These are phyloP conservation scores for Ceratocystis ficicola DNA, from an alignment of 2,329 filamentous ascomycete genomes.

Conservation along the genomic window DNA sequence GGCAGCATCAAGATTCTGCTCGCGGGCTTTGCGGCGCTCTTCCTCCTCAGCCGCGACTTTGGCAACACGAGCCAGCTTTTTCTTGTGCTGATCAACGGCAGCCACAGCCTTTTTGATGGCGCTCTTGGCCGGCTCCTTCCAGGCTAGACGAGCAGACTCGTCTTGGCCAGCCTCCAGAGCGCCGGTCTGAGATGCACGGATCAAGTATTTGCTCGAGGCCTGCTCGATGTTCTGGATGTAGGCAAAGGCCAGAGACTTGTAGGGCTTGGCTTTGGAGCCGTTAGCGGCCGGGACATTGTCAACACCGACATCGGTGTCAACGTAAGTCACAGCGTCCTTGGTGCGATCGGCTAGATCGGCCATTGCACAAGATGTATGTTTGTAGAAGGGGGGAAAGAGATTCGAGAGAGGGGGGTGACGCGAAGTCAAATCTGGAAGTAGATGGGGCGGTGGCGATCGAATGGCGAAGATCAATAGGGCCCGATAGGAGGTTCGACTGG, in stretches of 20 bases:
- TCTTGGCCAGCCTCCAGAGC: conserved; percentile 51
- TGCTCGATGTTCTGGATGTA: conserved; percentile 57
- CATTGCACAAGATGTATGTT: conserved; percentile 28
- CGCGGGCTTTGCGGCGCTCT: conserved; percentile 58
- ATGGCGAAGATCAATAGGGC: too few species aligned
- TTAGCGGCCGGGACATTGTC: conserved; percentile 51
- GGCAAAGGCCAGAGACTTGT: conserved; percentile 68
- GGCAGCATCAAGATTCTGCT: conserved; percentile 57
- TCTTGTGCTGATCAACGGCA: conserved; percentile 63
- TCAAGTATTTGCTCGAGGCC: conserved; percentile 48
- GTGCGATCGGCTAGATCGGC: conserved; percentile 40
- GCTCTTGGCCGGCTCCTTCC: conserved; percentile 73
- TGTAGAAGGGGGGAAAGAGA: conserved; percentile 3
- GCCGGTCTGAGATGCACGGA: conserved; percentile 54
- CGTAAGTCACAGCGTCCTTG: conserved; percentile 47
- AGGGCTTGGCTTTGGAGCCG: conserved; percentile 62
- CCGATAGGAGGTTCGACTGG: too few species aligned
- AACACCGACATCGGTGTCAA: conserved; percentile 67
- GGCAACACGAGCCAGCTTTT: conserved; percentile 69
- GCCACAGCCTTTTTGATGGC: conserved; percentile 75
- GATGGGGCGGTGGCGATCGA: not conserved
- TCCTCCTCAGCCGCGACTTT: conserved; percentile 59
- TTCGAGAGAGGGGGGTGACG: not conserved
- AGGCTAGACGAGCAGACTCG: conserved; percentile 50
- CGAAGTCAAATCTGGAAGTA: not conserved